Evolutionary conservation across 495 filamentous ascomycete genomes (phyloP), one percentile per base, ranked within the genome.

Genomic region (Elasticomyces elasticus): DNA sequence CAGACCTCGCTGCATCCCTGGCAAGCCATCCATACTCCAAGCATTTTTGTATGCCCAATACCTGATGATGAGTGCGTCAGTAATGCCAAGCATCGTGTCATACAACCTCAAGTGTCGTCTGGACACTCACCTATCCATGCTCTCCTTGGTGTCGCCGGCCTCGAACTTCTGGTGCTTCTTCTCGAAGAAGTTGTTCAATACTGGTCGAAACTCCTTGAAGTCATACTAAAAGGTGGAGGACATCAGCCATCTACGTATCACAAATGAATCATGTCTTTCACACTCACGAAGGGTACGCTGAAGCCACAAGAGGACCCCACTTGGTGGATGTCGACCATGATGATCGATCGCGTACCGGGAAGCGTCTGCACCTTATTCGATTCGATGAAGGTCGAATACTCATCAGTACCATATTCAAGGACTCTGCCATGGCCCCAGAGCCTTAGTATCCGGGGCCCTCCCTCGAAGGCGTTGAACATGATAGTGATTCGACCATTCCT

Each of bases 31-130:
- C 54, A 81, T 71, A 49, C 71, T 75, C 54, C 65, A 72, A 0
- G 75, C 64, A 45, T 76, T 79, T 61, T 81, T 81, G 44, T 63
- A 69, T 0, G 78, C 77, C 77, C 78, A 80, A 60, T 81, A 79
- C 26, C 76, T 78, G 30, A 40, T 43, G 25, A 22, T 30, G 28
- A n/a, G 25, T 30, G 17, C 35, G 24, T 43, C 24, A 59, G 31
- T 28, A 6, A n/a, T 17, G 27, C 26, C 31, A 52, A 20, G 19
- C 22, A 10, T 41, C 19, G 13, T 9, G 40, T n/a, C n/a, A n/a
- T n/a, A 45, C 45, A 45, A 40, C 35, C 15, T 5, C 5, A 13
- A 5, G 35, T 40, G 35, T 5, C 4, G 35, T 5, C 3, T 40
- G 12, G 13, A 40, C 3, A 48, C 65, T 35, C 50, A 77, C 73